Evolutionary conservation across 257 asterid species (phyloP).

Genomic region (Solanum dulcamara): DNA sequence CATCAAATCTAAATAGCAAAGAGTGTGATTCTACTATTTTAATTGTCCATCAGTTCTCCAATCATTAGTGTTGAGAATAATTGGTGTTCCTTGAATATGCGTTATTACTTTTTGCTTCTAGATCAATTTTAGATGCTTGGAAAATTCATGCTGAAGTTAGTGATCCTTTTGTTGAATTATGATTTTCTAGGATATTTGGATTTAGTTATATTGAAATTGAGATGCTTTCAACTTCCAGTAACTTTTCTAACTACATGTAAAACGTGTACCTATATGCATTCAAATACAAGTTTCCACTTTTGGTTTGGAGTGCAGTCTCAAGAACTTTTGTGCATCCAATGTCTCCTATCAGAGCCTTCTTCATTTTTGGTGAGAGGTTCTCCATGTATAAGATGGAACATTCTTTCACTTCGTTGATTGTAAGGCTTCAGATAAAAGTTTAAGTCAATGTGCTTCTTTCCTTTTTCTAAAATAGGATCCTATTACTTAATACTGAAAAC

Average conservation of each 20-base stretch:
- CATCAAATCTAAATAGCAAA: neutral
- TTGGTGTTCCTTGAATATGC: neutral
- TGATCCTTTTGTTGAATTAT: neutral
- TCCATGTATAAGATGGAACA: neutral
- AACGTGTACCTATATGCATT: neutral
- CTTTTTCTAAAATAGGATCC: neutral
- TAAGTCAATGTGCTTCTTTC: neutral
- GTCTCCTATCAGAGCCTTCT: neutral
- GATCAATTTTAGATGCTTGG: neutral
- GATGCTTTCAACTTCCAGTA: neutral
- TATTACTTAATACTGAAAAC: neutral
- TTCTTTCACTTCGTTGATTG: neutral
- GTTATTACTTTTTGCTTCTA: neutral
- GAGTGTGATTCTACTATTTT: neutral
- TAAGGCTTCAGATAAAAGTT: neutral
- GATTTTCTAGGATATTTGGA: neutral
- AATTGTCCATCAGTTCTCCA: neutral
- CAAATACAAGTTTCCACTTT: neutral
- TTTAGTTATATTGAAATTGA: neutral
- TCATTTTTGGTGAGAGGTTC: neutral
- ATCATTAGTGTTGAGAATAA: neutral
- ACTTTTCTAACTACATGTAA: neutral
- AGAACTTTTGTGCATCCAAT: neutral
- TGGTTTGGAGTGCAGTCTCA: neutral
- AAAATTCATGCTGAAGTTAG: neutral